Base-by-base conservation (phyloP, 2,329 filamentous ascomycete genomes). In the Coleophoma crateriformis region DNA sequence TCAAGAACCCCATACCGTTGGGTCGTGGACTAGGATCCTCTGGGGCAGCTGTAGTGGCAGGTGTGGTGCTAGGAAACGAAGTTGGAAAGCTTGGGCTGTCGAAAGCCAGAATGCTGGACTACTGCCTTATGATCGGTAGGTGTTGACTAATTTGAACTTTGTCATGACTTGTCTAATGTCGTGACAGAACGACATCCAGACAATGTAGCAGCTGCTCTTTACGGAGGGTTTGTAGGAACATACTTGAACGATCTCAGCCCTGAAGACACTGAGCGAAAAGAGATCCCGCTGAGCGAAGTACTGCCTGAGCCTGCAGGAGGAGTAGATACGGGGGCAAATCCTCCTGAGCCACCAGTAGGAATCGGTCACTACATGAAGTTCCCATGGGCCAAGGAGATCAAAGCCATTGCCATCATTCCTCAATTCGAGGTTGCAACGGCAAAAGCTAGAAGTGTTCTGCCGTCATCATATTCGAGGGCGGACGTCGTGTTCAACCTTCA, bases 301-400 rank as follows among this genome's bases (percentile, higher is more conserved):
- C 77, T 97, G 14, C 92, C 92, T 1, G 82, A 88, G 43, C 91
- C 91, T 0, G 90, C 91, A 8, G 94, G 94, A 54, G 94, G 94
- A 47, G 77, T 91, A 45, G 91, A 97, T 68, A 97, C 92, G 1
- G 92, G 94, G 38, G 77, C 87, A 61, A 84, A 76, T 59, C 94
- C 94, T 17, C 92, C 94, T 5, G 81, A 89, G 65, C 94, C 94
- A n/a, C 94, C 94, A 2, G 67, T 85, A 58, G 88, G 90, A 62
- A 97, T 99, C 61, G 94, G 92, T 45, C 91, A 96, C 68, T 95
- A 95, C 73, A 91, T 95, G 71, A 92, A 91, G 69, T 97, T 96
- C 69, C 83, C 84, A 39, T 97, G 92, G 92, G 87, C 90, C 50
- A 82, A 85, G 56, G 89, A 95, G 68, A 96, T 99, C 76, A 97